Conservation (phyloP, 2,329 filamentous ascomycete species). For the Ceratocystiopsis brevicomis region DNA sequence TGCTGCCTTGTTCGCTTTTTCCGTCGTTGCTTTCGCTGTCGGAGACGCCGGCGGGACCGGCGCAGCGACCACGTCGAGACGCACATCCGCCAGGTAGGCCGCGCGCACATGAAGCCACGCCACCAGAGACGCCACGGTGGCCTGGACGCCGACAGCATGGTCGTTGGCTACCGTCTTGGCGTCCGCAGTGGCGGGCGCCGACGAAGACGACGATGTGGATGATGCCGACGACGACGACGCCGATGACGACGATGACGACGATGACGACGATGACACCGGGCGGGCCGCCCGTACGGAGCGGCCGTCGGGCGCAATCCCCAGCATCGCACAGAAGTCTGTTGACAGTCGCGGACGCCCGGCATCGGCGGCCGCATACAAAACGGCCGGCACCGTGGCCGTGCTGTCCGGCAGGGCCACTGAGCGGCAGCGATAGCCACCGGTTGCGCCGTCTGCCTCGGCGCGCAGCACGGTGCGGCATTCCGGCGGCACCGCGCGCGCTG, state of each 20-base stretch:
- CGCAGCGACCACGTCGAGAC: not conserved
- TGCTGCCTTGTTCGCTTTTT: not conserved
- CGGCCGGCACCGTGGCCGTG: conserved; percentile 1
- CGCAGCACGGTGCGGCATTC: conserved; percentile 8
- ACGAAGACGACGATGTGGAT: too few relatives aligned
- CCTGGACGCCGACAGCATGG: conserved; percentile 7
- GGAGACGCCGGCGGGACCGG: conserved; percentile 1
- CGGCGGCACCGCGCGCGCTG: conserved; percentile 6
- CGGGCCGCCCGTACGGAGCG: conserved; percentile 3
- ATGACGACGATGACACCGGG: not conserved
- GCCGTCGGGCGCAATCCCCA: conserved; percentile 2
- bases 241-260: too few relatives aligned
- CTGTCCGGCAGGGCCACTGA: conserved; percentile 5
- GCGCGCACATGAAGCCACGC: conserved; percentile 10
- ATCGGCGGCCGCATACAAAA: conserved; percentile 7
- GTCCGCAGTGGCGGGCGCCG: too few relatives aligned
- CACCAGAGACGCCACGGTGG: conserved; percentile 9
- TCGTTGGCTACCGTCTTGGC: too few relatives aligned
- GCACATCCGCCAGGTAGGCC: conserved; percentile 6
- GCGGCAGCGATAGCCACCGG: not conserved
- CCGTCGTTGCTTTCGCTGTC: not conserved
- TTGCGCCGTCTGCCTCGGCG: not conserved
- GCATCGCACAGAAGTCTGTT: not conserved
- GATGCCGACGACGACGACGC: too few relatives aligned
- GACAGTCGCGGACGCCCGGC: conserved; percentile 2